Evolutionary conservation across 257 asterid species (phyloP).

Genomic region (Primulina eburnea): DNA sequence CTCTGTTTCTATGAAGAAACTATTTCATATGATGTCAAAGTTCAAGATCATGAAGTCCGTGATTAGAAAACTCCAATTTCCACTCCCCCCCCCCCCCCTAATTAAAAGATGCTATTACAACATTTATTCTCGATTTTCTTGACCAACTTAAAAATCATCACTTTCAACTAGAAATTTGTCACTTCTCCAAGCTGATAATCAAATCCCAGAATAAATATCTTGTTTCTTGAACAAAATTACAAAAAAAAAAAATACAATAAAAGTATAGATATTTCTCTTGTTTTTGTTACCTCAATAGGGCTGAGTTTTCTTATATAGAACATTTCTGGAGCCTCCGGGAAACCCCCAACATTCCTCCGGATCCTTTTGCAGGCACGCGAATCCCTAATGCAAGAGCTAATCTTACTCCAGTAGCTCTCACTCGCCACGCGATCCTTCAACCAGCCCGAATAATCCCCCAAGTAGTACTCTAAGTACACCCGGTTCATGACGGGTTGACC

Average conservation of each 20-base stretch:
- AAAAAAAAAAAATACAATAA: too few relatives aligned
- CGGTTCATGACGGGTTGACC: slow-evolving; percentile 62
- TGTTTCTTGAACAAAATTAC: not conserved
- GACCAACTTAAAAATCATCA: not conserved
- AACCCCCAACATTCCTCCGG: slow-evolving; percentile 35
- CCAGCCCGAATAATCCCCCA: slow-evolving; percentile 82
- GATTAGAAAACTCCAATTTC: not conserved
- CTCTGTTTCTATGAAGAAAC: not conserved
- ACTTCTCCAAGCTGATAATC: not conserved
- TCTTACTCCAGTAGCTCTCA: slow-evolving; percentile 53
- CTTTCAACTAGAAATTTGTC: not conserved
- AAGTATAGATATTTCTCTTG: not conserved
- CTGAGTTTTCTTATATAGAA: slow-evolving; percentile 54
- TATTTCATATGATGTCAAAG: not conserved
- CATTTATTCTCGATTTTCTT: not conserved
- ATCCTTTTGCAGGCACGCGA: slow-evolving; percentile 45
- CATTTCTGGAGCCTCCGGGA: slow-evolving; percentile 54
- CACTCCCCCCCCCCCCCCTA: too few relatives aligned
- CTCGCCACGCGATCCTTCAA: slow-evolving; percentile 55
- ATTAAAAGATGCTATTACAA: not conserved
- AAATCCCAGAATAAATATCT: not conserved
- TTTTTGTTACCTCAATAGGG: slow-evolving; percentile 53
- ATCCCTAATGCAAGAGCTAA: slow-evolving; percentile 62
- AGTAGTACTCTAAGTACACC: slow-evolving; percentile 55
- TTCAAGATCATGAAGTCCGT: not conserved